Evolutionary conservation across 306 rosid species (phyloP), one percentile per base, ranked within the genome.

Genomic region (Pueraria montana): DNA sequence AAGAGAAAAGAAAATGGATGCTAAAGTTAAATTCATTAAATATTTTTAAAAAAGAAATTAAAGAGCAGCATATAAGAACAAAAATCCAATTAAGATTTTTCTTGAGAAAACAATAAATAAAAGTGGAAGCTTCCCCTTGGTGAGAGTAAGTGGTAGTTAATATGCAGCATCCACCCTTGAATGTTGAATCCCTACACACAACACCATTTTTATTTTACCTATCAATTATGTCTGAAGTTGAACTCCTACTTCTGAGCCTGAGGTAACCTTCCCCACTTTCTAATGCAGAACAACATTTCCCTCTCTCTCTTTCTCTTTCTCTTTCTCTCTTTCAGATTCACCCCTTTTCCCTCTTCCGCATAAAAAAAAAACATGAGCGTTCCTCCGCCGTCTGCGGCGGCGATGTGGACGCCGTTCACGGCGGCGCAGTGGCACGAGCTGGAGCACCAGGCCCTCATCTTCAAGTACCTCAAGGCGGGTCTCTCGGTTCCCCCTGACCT

Each of bases 391-490:
- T 63, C 30, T 0, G 4, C 86, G 89, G 17, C 73, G 24, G 86
- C 90, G 62, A 65, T 72, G 71, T 90, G 90, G 81, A 86, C 94
- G 20, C 95, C 90, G 79, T 94, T 94, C 88, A 94, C 98, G 67
- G 89, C 84, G 83, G 85, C 94, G 2, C 98, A 94, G 88, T 94
- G 97, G 97, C 94, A 91, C 76, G 97, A 94, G 89, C 91, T 94
- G 48, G 98, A 94, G 76, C 97, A 91, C 80, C 97, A 94, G 77
- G 96, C 95, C 56, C 90, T 91, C 84, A 94, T 94, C 88, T 94
- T 94, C 80, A 94, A 91, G 90, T 94, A 92, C 80, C 86, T 94
- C 76, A 87, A 91, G 81, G 96, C 96, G 3, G 97, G 97, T 23
- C 48, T 92, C 62, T 85, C 96, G 26, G 98, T 94, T 23, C 98